Evolutionary conservation across 129 eudicot species (phyloP).

Genomic region (Helianthus tuberosus): DNA sequence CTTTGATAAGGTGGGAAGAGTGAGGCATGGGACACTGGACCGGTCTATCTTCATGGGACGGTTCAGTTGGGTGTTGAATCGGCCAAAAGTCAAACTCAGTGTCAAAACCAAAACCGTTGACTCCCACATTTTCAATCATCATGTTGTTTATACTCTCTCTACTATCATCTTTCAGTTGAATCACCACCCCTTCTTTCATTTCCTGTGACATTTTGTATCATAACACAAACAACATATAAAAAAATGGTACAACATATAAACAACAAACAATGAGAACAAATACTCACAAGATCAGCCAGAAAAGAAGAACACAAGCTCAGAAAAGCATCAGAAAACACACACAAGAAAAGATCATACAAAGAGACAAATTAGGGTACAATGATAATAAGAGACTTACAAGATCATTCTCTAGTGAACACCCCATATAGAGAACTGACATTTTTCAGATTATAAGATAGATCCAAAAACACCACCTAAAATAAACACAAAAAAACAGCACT

Average conservation of each 20-base stretch:
- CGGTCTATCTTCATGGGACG: constrained; percentile 56
- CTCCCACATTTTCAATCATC: constrained; percentile 15
- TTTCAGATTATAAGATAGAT: background rate
- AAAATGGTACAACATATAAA: background rate
- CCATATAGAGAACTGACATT: constrained; percentile 11
- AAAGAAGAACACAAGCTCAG: background rate
- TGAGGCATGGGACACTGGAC: constrained; percentile 58
- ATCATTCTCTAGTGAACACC: background rate
- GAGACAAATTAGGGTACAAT: background rate
- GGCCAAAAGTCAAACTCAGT: constrained; percentile 57
- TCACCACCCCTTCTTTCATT: constrained; percentile 33
- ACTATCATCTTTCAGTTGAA: constrained; percentile 29
- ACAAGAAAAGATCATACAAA: background rate
- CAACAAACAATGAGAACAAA: background rate
- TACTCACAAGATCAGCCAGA: constrained; percentile 4
- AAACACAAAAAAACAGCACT: constrained; percentile 20
- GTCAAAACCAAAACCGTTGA: constrained; percentile 23
- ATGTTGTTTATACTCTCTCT: constrained; percentile 24
- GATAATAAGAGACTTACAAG: constrained; percentile 5
- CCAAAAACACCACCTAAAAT: constrained; percentile 23
- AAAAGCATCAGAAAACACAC: too few relatives aligned
- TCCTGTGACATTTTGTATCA: constrained; percentile 27
- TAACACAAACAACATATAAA: background rate
- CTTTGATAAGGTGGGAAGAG: constrained; percentile 40
- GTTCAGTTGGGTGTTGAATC: constrained; percentile 63